phyloP scores from a whole-genome alignment of 257 asterid species.

The Schizonepeta tenuifolia region DNA sequence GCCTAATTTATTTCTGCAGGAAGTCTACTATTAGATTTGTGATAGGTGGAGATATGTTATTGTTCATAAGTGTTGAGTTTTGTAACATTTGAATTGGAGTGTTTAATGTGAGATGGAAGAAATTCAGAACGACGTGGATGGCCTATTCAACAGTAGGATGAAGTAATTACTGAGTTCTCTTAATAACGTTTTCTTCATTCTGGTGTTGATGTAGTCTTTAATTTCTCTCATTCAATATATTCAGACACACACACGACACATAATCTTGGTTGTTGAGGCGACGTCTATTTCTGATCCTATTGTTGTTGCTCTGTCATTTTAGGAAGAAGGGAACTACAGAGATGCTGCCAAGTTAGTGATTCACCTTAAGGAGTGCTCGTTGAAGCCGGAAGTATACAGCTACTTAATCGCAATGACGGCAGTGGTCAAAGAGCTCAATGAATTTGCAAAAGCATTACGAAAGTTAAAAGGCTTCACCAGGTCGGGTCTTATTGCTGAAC shows the following conservation, averaged over 20 bases:
- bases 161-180: not conserved
- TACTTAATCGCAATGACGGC: conserved; percentile 93
- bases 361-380: conserved; percentile 65
- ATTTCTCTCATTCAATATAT: not conserved
- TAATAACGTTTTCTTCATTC: not conserved
- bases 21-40: not conserved
- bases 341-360: conserved; percentile 77
- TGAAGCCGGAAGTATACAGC: conserved; percentile 90
- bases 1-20: not conserved
- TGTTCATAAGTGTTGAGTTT: not conserved
- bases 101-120: not conserved
- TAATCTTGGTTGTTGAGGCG: not conserved
- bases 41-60: no score
- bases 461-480: conserved; percentile 68
- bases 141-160: not conserved
- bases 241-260: not conserved
- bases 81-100: no score
- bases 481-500: conserved; percentile 62
- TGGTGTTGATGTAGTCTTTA: not conserved
- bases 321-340: conserved; percentile 83
- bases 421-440: conserved; percentile 87
- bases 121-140: not conserved
- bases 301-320: conserved; percentile 24
- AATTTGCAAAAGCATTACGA: conserved; percentile 80
- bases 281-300: not conserved